Evolutionary conservation across 148 eudicot species (phyloP).

Genomic region (Dysphania ambrosioides): DNA sequence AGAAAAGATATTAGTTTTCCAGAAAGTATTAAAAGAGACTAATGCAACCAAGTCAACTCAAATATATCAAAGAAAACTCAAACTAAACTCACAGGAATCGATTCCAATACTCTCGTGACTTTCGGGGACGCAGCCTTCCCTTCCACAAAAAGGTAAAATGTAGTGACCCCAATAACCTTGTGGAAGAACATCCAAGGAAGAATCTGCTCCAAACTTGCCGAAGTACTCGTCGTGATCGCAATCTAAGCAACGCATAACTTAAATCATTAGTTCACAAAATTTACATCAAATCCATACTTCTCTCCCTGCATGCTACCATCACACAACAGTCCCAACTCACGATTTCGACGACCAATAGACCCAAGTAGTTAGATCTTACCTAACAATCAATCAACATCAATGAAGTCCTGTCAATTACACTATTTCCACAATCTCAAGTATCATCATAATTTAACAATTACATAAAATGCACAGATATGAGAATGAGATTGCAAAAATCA

Average conservation of each 20-base stretch:
- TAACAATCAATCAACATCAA: neutral
- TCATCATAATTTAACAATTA: too few species aligned
- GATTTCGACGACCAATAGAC: neutral
- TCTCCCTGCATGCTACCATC: neutral
- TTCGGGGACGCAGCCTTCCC: conserved; percentile 85
- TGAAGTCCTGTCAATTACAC: neutral
- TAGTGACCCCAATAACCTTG: conserved; percentile 82
- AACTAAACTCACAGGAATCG: conserved; percentile 73
- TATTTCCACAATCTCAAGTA: neutral
- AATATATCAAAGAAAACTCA: neutral
- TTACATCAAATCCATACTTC: neutral
- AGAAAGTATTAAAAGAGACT: conserved; percentile 1
- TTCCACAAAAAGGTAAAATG: conserved; percentile 83
- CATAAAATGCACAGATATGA: neutral
- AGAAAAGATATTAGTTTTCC: neutral
- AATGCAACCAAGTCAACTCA: conserved; percentile 1
- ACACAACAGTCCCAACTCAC: neutral
- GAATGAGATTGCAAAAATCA: neutral
- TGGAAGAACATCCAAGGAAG: conserved; percentile 89
- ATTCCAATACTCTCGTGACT: conserved; percentile 76
- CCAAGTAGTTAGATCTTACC: conserved; percentile 5
- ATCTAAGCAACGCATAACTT: conserved; percentile 38
- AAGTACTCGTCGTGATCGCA: conserved; percentile 71
- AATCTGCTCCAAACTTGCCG: conserved; percentile 76
- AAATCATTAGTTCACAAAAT: conserved; percentile 2